These are phyloP conservation scores for Ramaria rubella DNA, from an alignment of 768 basidiomycete species.

Conservation along the genomic window DNA sequence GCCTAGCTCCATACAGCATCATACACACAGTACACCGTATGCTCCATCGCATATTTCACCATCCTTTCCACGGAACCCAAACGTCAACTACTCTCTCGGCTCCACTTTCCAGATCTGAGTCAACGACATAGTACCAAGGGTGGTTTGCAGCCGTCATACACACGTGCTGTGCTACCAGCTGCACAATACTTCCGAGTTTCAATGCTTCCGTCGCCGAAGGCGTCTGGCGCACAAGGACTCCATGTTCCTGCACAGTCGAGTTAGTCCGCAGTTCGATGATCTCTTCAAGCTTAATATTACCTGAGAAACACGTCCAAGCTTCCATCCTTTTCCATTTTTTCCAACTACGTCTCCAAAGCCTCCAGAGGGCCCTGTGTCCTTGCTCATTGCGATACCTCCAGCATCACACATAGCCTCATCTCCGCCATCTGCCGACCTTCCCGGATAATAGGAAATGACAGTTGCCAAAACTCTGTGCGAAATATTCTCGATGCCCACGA, in stretches of 20 bases:
- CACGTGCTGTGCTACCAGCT: slow-evolving; percentile 81
- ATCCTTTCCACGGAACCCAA: slow-evolving; percentile 90
- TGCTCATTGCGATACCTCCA: slow-evolving; percentile 81
- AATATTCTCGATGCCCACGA: slow-evolving; percentile 51
- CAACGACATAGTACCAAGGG: slow-evolving; percentile 81
- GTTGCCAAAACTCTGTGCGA: slow-evolving; percentile 65
- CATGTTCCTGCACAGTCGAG: slow-evolving; percentile 50
- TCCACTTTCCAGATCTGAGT: slow-evolving; percentile 46
- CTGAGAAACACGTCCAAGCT: slow-evolving; percentile 58
- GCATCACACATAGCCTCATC: slow-evolving; percentile 81
- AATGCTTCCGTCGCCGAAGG: slow-evolving; percentile 26
- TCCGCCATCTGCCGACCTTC: slow-evolving; percentile 48
- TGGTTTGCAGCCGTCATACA: slow-evolving; percentile 75
- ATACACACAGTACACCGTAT: not conserved
- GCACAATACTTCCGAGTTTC: slow-evolving; percentile 53
- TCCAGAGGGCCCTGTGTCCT: slow-evolving; percentile 70
- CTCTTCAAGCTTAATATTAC: slow-evolving; percentile 20
- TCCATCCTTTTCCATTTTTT: slow-evolving; percentile 47
- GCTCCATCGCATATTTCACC: slow-evolving; percentile 37
- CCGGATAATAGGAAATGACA: slow-evolving; percentile 76
- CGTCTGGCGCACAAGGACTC: slow-evolving; percentile 45
- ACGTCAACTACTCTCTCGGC: slow-evolving; percentile 59
- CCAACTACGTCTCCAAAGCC: slow-evolving; percentile 63
- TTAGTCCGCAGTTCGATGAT: slow-evolving; percentile 10
- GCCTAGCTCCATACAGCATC: not conserved